Conservation (phyloP, 106 monocot genomes). For the Dioscorea zingiberensis region DNA sequence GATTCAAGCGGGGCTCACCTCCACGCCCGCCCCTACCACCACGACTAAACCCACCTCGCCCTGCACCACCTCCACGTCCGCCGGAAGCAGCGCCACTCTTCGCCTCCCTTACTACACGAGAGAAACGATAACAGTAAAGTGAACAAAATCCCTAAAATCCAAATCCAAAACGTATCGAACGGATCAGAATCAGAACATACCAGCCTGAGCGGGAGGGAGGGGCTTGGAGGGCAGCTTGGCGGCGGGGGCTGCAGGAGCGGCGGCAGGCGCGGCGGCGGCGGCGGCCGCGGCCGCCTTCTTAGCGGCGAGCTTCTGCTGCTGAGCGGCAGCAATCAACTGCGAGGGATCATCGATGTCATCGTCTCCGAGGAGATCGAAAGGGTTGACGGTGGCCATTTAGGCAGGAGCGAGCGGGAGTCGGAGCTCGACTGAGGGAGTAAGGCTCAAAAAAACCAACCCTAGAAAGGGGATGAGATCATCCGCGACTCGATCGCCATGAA, state of each 20-base stretch:
- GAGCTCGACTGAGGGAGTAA: not conserved
- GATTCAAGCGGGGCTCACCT: conserved; percentile 17
- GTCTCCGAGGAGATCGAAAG: conserved; percentile 67
- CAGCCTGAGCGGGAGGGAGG: conserved; percentile 69
- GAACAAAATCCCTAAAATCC: not conserved
- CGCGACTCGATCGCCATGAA: conserved; percentile 11
- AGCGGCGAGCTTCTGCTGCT: conserved; percentile 35
- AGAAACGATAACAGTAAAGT: not conserved
- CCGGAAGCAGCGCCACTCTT: conserved; percentile 23
- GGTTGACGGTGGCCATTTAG: conserved; percentile 51
- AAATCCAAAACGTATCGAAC: not conserved
- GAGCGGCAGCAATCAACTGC: conserved; percentile 34
- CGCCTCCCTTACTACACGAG: conserved; percentile 30
- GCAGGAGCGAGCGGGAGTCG: not conserved
- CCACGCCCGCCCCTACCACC: conserved; percentile 63
- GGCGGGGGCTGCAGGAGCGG: conserved; percentile 11
- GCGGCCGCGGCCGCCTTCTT: conserved; percentile 21
- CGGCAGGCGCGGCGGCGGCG: conserved; percentile 7
- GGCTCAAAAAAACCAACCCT: not conserved
- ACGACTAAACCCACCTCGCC: conserved; percentile 34
- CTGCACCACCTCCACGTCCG: conserved; percentile 33
- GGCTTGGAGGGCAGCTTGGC: conserved; percentile 74
- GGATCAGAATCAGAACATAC: conserved; percentile 7
- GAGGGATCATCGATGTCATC: conserved; percentile 65
- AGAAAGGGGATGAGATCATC: not conserved